Base-by-base conservation (phyloP, 768 basidiomycete species). In the Podaxis sp. region DNA sequence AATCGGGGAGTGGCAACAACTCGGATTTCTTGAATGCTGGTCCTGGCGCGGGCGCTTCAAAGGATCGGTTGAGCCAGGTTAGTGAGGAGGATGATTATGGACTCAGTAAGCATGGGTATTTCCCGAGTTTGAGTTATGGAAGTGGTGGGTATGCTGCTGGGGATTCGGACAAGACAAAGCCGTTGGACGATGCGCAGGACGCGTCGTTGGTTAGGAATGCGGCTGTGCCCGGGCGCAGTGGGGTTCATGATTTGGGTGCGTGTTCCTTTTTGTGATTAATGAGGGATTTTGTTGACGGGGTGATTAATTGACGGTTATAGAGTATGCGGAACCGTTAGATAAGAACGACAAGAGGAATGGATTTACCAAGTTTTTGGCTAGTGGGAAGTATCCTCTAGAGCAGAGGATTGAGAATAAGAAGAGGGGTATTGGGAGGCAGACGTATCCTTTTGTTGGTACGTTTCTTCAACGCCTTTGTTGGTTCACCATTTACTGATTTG, bases 381-480 rank as follows among this genome's bases (percentile, higher is more conserved):
- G 68, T 38, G 84, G 80, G 10, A 80, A 75, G 62, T 87, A 88
- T 62, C 89, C 90, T 4, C 44, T 90, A 33, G 85, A 91, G 64
- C 90, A 96, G 69, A 84, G 89, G 54, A 95, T 97, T 70, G 90
- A 95, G 70, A 82, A 92, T 70, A 96, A 96, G 80, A 90, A 84
- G 71, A 82, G 89, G 33, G 93, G 94, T 0, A 83, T 96, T 53
- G 91, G 90, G 6, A 82, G 91, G 22, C 96, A 98, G 75, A 84
- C 73, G 65, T 83, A 90, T 72, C 93, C 93, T 36, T 85, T 88
- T 65, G 82, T 89, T 48, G 90, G 94, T 94, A 55, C 48, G 76
- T 70, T 17, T 56, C 44, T 17, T 17, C 13, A 11, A 37, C 37
- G 5, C 2, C 38, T 40, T 11, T 12, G 3, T 22, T 24, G 6